phyloP scores from a whole-genome alignment of 306 rosid species.

The Geum urbanum region DNA sequence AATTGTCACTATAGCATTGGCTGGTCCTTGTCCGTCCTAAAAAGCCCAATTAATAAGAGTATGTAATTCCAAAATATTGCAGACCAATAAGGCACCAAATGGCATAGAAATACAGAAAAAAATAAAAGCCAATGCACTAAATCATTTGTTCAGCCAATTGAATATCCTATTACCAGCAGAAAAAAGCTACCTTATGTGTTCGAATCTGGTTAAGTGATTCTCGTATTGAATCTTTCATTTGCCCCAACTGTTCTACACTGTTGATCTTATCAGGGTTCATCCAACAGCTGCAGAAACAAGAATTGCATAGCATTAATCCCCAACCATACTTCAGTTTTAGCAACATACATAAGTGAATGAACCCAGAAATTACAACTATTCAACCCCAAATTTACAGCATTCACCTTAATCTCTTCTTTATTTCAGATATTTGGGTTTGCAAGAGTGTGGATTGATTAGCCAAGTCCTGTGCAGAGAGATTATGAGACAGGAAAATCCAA shows the following conservation, averaged over 20 bases:
- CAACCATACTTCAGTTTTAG: not conserved
- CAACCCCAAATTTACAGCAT: slow-evolving; percentile 3
- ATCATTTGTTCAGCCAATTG: slow-evolving; percentile 3
- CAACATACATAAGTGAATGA: not conserved
- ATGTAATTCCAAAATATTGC: not conserved
- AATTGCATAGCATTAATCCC: slow-evolving; percentile 21
- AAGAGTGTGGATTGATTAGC: slow-evolving; percentile 45
- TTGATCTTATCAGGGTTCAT: slow-evolving; percentile 55
- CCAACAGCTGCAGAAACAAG: slow-evolving; percentile 1
- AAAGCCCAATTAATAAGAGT: too few relatives aligned
- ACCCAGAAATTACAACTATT: not conserved
- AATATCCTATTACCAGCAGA: not conserved
- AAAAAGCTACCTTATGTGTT: slow-evolving; percentile 53
- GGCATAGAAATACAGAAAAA: not conserved
- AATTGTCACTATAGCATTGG: not conserved
- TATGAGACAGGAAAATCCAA: not conserved
- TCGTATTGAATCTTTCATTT: slow-evolving; percentile 71
- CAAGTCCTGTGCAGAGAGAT: slow-evolving; percentile 47
- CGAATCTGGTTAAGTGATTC: slow-evolving; percentile 67
- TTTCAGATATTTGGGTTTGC: slow-evolving; percentile 51
- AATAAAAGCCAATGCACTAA: not conserved
- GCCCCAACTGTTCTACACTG: slow-evolving; percentile 60
- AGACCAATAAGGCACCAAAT: not conserved
- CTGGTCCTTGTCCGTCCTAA: not conserved
- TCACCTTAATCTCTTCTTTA: slow-evolving; percentile 68